Evolutionary conservation across 129 eudicot species (phyloP), one percentile per base, ranked within the genome.

Genomic region (Saposhnikovia divaricata): DNA sequence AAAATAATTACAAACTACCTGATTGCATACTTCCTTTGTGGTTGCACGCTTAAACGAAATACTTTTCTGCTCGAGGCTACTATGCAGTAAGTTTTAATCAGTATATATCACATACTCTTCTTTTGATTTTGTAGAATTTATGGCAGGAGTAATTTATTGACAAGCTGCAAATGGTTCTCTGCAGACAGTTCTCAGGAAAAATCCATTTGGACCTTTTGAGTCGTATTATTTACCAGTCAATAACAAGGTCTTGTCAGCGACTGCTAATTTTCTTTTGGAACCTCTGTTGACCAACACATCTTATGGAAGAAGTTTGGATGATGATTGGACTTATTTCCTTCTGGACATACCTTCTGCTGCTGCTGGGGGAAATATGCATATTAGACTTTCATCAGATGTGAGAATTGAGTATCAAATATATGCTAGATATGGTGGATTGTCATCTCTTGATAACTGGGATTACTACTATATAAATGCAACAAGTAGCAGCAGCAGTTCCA

Each of bases 141-240:
- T 81, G 86, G 78, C 78, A 82, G 77, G 84, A 88, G 82, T 83
- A 85, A 53, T 76, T 78, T 70, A 79, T 82, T 85, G 83, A 87
- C 83, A 74, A 74, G 72, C 77, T 84, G 80, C 75, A 43, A 82
- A 69, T 86, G 80, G 39, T 87, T 83, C 23, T 80, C 66, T 94
- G 96, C 99, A 95, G 99, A 88, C 99, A 80, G 87, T 92, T 84
- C 81, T 92, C 77, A 82, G 96, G 84, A 89, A 75, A 88, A 88
- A 77, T 78, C 83, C 90, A 43, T 82, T 86, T 4, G 79, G 76
- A 72, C 90, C 99, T 50, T 92, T 95, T 73, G 96, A 95, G 78
- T 89, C 97, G 47, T 87, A 89, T 80, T 95, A 86, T 80, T 57
- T 92, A 70, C 99, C 99, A 8, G 76, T 87, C 81, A 91, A 86